Evolutionary conservation across 805 yeast genomes (phyloP).

Genomic region (Myxozyma neglecta): DNA sequence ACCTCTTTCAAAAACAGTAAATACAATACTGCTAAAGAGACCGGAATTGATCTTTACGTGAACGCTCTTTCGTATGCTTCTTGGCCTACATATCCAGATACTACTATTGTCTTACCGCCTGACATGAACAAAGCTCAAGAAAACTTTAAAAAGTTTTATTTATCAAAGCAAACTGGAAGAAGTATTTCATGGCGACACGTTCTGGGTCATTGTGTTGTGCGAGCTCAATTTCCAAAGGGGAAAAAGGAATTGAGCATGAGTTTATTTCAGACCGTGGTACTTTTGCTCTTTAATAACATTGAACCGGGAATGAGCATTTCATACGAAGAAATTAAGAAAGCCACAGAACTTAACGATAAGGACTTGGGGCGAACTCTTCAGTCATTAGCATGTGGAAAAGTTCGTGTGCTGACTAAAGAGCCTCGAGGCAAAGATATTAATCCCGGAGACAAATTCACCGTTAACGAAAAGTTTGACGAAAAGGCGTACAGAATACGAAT

Average conservation of each 20-base stretch:
- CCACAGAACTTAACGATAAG: conserved; percentile 29
- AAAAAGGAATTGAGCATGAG: conserved; percentile 37
- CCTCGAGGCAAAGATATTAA: conserved; percentile 30
- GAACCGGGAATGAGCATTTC: conserved; percentile 27
- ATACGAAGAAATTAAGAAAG: conserved; percentile 28
- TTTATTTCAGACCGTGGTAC: conserved; percentile 36
- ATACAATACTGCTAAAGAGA: conserved; percentile 32
- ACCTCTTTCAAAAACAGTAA: conserved; percentile 28
- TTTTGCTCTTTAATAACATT: conserved; percentile 35
- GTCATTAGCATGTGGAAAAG: conserved; percentile 36
- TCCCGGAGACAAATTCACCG: conserved; percentile 32
- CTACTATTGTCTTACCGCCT: conserved; percentile 34
- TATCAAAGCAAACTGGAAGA: conserved; percentile 32
- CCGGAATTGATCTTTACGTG: conserved; percentile 31
- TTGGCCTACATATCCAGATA: conserved; percentile 40
- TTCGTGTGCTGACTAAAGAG: conserved; percentile 32
- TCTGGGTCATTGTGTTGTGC: conserved; percentile 37
- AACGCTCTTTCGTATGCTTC: conserved; percentile 37
- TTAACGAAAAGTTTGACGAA: conserved; percentile 35
- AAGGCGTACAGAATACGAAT: conserved; percentile 34
- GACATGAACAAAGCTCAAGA: conserved; percentile 32
- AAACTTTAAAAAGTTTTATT: conserved; percentile 35
- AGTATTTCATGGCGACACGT: conserved; percentile 37
- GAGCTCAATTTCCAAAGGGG: conserved; percentile 38
- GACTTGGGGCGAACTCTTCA: conserved; percentile 34